Percentiles rank a stretch among this genome's conserved stretches.
Evolutionary conservation across 2,329 filamentous ascomycete species (phyloP).

Genomic region (Chrysoporthe deuterocubensis): DNA sequence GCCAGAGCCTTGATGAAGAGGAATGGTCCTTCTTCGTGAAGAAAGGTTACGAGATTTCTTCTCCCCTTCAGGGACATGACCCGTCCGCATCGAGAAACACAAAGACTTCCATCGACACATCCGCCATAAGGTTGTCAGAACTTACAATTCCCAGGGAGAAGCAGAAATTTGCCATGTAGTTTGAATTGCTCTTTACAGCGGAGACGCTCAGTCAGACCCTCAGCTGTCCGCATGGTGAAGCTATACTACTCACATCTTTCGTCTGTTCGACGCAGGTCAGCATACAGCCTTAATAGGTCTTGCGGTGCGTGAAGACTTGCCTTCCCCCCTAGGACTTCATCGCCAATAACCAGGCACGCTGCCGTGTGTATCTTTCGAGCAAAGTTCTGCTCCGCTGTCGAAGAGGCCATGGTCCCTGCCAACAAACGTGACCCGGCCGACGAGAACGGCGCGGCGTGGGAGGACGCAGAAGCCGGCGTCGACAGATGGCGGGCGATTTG

Average conservation of each 20-base stretch:
- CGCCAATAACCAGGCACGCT: conserved; percentile 93
- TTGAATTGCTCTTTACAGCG: conserved; percentile 61
- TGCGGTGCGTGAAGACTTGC: conserved; percentile 48
- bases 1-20: not conserved
- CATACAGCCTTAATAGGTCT: not conserved
- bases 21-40: not conserved
- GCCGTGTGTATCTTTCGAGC: conserved; percentile 81
- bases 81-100: not conserved
- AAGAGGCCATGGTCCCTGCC: conserved; percentile 46
- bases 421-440: conserved; percentile 11
- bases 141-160: conserved; percentile 64
- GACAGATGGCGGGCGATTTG: conserved; percentile 74
- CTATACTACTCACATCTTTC: conserved; percentile 33
- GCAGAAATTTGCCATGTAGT: conserved; percentile 68
- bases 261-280: conserved; percentile 31
- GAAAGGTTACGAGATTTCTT: too few relatives aligned
- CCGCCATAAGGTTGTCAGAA: not conserved
- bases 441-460: conserved; percentile 26
- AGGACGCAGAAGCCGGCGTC: conserved; percentile 61
- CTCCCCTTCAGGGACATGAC: not conserved
- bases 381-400: conserved; percentile 59
- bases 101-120: not conserved
- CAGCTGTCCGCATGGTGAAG: not conserved
- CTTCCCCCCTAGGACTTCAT: conserved; percentile 95
- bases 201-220: conserved; percentile 26